phyloP scores from a whole-genome alignment of 805 yeast genomes.

The Candida xiaguanensis region DNA sequence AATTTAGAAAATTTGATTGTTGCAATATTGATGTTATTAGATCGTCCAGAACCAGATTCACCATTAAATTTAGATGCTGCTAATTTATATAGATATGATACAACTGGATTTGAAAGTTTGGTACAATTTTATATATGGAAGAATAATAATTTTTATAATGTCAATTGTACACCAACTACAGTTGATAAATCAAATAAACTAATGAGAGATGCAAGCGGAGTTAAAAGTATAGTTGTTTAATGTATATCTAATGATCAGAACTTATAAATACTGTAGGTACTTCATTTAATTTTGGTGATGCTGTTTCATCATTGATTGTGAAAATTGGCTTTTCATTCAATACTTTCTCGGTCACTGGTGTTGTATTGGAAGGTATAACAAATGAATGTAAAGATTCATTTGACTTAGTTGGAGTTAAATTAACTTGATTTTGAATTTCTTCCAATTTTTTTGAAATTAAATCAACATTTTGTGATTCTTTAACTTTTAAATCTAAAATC shows the following conservation, averaged over 20 bases:
- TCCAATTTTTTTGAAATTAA: slow-evolving; percentile 4
- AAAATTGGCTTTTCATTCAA: slow-evolving; percentile 7
- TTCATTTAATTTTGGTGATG: neutral
- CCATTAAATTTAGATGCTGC: slow-evolving; percentile 73
- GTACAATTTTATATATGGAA: slow-evolving; percentile 42
- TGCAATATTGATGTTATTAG: slow-evolving; percentile 55
- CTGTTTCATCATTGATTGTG: slow-evolving; percentile 4
- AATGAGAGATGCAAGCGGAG: slow-evolving; percentile 10
- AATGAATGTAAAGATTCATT: slow-evolving; percentile 10
- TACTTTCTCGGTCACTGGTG: slow-evolving; percentile 5
- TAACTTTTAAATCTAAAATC: slow-evolving; percentile 4
- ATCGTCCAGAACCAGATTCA: slow-evolving; percentile 66
- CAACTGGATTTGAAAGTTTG: slow-evolving; percentile 34
- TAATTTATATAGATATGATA: slow-evolving; percentile 47
- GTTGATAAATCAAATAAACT: slow-evolving; percentile 6
- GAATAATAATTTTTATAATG: slow-evolving; percentile 21
- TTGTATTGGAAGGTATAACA: slow-evolving; percentile 1
- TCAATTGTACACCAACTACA: slow-evolving; percentile 1
- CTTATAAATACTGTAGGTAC: slow-evolving; percentile 8
- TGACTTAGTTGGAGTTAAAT: slow-evolving; percentile 4
- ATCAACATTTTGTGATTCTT: slow-evolving; percentile 7
- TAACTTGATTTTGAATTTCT: slow-evolving; percentile 1
- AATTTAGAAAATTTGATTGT: slow-evolving; percentile 50
- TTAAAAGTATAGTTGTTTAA: slow-evolving; percentile 5
- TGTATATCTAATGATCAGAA: slow-evolving; percentile 6